Evolutionary conservation across 2,329 filamentous ascomycete genomes (phyloP), one percentile per base, ranked within the genome.

Genomic region (Colletotrichum eremochloae): DNA sequence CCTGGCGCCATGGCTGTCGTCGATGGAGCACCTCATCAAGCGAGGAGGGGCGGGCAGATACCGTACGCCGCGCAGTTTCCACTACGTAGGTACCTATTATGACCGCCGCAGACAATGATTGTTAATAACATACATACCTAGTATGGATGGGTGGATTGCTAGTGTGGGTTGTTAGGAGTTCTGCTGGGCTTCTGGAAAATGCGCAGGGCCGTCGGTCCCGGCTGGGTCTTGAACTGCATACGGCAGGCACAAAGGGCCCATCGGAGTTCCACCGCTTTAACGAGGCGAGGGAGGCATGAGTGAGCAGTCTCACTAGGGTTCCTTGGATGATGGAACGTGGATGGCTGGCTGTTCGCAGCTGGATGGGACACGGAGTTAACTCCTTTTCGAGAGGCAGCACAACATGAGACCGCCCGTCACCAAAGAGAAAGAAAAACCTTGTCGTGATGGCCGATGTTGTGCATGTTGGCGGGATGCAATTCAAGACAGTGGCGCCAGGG

Each of bases 161-260:
- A 14, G 31, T 65, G 61, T 18, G 61, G 55, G 36, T 57, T 62
- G 52, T 38, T 56, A 33, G 42, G 20, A 38, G 40, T 63, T 46
- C 64, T 52, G 14, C n/a, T 67, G 58, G 53, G 53, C 69, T 72
- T 72, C 69, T 72, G 69, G 69, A 72, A 69, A 72, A 69, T 69
- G 69, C 40, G 29, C 61, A 72, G 55, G 66, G 69, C 64, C 58
- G 52, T 42, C 46, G n/a, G 42, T 72, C 58, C 31, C 69, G 65
- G 68, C 65, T 38, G 36, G 38, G 53, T 44, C 52, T 64, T 63
- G 38, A 18, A 68, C 44, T 38, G 53, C 52, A 69, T 31, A 61
- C 44, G 24, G 58, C 53, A 58, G 65, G 44, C 65, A 68, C 65
- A 58, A 63, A 52, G 65, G 53, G 33, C 29, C 36, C 57, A 64